Base-by-base conservation (phyloP, 2,329 filamentous ascomycete genomes). In the Xylariomycetidae sp. region DNA sequence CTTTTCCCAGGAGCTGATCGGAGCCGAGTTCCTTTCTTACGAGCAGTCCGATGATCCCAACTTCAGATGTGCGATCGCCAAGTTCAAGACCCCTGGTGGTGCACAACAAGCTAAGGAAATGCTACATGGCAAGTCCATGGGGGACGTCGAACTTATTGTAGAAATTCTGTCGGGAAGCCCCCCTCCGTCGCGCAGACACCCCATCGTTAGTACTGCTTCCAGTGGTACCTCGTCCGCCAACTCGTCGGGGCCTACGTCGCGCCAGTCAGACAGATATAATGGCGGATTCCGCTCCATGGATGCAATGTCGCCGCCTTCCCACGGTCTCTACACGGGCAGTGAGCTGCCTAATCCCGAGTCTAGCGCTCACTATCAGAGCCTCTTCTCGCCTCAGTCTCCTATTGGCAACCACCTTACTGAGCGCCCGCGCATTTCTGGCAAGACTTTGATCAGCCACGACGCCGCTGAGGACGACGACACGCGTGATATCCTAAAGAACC, bases 351-450 rank as follows among this genome's bases (percentile, higher is more conserved):
- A 72, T 32, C 65, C 72, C 3, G 76, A 79, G 19, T 60, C 64
- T 4, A 70, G 57, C 52, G 56, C 63, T 12, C 64, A 69, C 38
- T 76, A 76, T 46, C 75, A 79, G 44, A 77, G 66, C 40, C 60
- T 85, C 17, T 88, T 86, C 59, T 82, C 80, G 10, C 76, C 81
- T 1, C 81, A 83, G 46, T 86, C 82, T 5, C 82, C 82, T 1
- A 79, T 86, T 34, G 79, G 76, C 25, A 82, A 79, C 50, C 75
- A 82, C 33, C 66, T 82, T n/a, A 65, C 67, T n/a, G 78, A 80
- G 39, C 67, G 71, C 31, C 61, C 67, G 12, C 69, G 76, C 36
- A 67, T 75, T 23, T 74, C 76, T 3, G 80, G 83, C 46, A 87
- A 86, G 58, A 74, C 77, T 3, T 64, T 87, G 31, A 88, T 88